phyloP scores from a whole-genome alignment of 352 stramenopile species.

The Pythium aphanidermatum region DNA sequence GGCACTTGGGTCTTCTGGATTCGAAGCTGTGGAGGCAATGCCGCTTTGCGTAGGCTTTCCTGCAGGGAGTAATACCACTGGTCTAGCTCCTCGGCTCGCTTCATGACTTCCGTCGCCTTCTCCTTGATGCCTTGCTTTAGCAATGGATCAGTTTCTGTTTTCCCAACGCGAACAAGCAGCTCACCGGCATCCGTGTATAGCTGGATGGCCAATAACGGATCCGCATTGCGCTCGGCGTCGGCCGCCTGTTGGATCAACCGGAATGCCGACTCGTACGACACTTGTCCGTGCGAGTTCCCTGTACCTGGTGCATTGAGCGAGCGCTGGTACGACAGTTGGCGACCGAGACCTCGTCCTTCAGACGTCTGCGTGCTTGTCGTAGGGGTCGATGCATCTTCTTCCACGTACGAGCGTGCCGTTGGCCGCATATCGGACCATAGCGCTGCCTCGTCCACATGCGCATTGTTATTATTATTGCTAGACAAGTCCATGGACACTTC shows the following conservation, averaged over 20 bases:
- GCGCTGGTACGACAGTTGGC: conserved; percentile 5
- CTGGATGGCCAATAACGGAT: conserved; percentile 32
- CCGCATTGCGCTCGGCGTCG: conserved; percentile 27
- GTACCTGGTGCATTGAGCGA: not conserved
- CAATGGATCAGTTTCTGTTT: conserved; percentile 27
- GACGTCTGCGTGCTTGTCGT: not conserved
- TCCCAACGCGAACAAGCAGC: conserved; percentile 24
- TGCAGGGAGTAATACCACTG: conserved; percentile 38
- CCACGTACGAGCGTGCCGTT: conserved; percentile 10
- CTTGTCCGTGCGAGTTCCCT: conserved; percentile 10
- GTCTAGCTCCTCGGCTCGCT: conserved; percentile 38
- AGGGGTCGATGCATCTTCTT: conserved; percentile 7
- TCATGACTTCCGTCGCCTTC: conserved; percentile 39
- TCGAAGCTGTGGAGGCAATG: conserved; percentile 26
- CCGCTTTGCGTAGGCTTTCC: conserved; percentile 28
- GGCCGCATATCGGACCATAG: conserved; percentile 15
- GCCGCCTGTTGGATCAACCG: conserved; percentile 41
- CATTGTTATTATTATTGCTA: too few species aligned
- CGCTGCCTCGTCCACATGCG: not conserved
- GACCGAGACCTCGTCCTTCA: not conserved
- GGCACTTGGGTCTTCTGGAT: conserved; percentile 40
- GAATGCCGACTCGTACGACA: conserved; percentile 40
- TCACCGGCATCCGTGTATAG: conserved; percentile 37
- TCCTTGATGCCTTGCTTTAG: conserved; percentile 36
- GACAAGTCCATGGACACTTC: conserved; percentile 1